Evolutionary conservation across 352 stramenopile genomes (phyloP), one percentile per base, ranked within the genome.

Genomic region (Globisporangium radiosum): DNA sequence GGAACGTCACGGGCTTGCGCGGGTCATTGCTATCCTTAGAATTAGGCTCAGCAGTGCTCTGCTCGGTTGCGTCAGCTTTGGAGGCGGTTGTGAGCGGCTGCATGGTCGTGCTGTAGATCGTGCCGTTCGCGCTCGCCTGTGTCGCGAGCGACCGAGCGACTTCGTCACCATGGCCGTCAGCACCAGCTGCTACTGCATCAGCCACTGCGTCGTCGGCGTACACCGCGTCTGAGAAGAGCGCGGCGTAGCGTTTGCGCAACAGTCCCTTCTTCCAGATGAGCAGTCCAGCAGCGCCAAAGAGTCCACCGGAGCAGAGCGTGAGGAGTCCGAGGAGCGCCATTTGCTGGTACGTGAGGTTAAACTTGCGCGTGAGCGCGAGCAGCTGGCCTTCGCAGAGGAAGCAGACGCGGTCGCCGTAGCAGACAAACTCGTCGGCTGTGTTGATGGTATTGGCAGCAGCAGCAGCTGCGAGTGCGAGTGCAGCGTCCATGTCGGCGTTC

Each of bases 271-370:
- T 70, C 78, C 77, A 88, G 40, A 89, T 74, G 54, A 89, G 80
- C 52, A 88, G 79, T 47, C 77, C 80, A 4, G 78, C 81, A 57
- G 88, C 58, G 57, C 77, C 81, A 70, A 91, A 71, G 19, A 87
- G 64, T 0, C 81, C 81, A 40, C 81, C 78, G 0, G 65, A 85
- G 7, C 66, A 62, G 13, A 88, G 56, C 17, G 81, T 88, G 19
- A 72, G 72, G 33, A 77, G 63, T 10, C 68, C 75, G 6, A 91
- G 54, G 25, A 87, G 52, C 48, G 73, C 73, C 77, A 89, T 85
- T 71, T 89, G 81, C 54, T 85, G 55, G 60, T 89, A 89, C 50
- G 77, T 85, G n/a, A 91, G 58, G 56, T 91, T 91, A 49, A 88
- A 82, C 58, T 88, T 88, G 55, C 68, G 77, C 7, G 78, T 82